phyloP scores from a whole-genome alignment of 257 asterid genomes.

The Striga asiatica region DNA sequence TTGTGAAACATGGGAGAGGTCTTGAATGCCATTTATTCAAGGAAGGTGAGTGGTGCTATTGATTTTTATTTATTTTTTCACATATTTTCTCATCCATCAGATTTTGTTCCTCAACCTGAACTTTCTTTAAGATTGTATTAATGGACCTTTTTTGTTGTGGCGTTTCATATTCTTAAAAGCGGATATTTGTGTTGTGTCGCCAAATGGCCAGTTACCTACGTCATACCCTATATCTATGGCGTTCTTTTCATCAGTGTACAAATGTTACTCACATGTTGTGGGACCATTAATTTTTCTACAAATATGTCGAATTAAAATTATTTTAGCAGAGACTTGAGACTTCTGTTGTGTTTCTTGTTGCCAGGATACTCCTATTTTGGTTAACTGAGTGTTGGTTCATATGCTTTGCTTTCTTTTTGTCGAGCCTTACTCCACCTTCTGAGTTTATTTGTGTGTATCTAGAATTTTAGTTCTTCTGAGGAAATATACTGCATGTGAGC shows the following conservation, averaged over 20 bases:
- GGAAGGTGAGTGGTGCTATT: slow-evolving; percentile 33
- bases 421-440: no score
- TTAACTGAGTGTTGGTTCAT: background rate
- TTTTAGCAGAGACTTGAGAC: background rate
- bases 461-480: no score
- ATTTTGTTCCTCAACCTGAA: slow-evolving; percentile 1
- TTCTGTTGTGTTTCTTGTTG: background rate
- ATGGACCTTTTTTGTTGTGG: background rate
- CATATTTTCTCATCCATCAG: slow-evolving; percentile 6
- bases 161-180: background rate
- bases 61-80: slow-evolving; percentile 14
- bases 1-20: slow-evolving; percentile 31
- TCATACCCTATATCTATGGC: background rate
- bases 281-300: background rate
- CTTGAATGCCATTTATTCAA: slow-evolving; percentile 26
- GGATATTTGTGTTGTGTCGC: background rate
- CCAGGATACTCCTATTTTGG: background rate
- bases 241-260: background rate
- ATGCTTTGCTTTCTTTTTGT: no score
- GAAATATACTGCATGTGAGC: no score
- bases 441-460: no score
- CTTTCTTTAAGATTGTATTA: background rate
- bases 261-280: background rate
- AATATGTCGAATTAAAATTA: background rate
- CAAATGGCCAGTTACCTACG: background rate